Percentiles rank a stretch among this genome's conserved stretches.
Evolutionary conservation across 2,329 filamentous ascomycete species (phyloP).

Genomic region (Penicillium oxalicum): DNA sequence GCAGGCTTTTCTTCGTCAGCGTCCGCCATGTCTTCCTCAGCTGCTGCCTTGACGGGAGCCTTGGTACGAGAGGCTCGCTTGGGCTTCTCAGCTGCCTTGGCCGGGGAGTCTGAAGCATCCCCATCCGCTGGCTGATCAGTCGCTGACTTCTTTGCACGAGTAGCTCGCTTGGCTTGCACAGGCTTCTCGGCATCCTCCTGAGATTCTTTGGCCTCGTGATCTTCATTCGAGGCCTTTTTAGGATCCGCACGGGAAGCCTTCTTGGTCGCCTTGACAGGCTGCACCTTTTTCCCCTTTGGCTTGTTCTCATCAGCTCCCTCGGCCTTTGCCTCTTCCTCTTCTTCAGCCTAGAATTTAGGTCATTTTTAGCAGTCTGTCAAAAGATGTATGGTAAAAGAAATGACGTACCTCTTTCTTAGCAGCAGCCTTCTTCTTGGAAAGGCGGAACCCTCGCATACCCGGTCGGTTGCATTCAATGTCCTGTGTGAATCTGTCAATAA

Average conservation of each 20-base stretch:
- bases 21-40: constrained; percentile 7
- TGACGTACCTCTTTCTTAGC: constrained; percentile 1
- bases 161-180: not conserved
- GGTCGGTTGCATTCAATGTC: constrained; percentile 68
- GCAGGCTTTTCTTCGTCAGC: constrained; percentile 4
- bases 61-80: constrained; percentile 1
- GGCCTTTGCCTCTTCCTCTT: constrained; percentile 4
- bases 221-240: constrained; percentile 7
- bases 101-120: not conserved
- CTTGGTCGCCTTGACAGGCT: constrained; percentile 4
- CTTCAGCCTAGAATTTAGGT: not conserved
- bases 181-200: constrained; percentile 9
- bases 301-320: constrained; percentile 1
- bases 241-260: constrained; percentile 3
- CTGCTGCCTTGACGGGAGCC: not conserved
- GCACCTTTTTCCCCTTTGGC: not conserved
- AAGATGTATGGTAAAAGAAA: not conserved
- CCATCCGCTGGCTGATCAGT: constrained; percentile 4
- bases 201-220: not conserved
- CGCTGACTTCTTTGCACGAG: constrained; percentile 10
- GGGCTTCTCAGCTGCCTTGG: not conserved
- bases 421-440: constrained; percentile 6
- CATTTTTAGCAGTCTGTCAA: not conserved
- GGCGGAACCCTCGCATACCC: constrained; percentile 60
- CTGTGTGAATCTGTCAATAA: constrained; percentile 38